Base-by-base conservation (phyloP, 176 grass and related monocot genomes). In the Dendrocalamus sinicus region DNA sequence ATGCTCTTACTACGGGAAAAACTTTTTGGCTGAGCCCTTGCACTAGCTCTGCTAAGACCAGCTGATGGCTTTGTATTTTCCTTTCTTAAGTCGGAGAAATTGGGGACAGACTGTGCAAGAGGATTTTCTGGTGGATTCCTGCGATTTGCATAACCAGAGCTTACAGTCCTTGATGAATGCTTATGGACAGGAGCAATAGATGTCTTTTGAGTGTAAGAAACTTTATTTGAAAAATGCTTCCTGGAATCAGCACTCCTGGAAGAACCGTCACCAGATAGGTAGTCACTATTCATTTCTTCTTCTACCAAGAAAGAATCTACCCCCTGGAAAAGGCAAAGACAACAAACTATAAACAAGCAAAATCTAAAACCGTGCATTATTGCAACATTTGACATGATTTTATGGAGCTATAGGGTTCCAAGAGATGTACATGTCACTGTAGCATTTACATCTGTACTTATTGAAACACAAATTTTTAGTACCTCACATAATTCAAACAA, bases 61-160 rank as follows among this genome's bases (percentile, higher is more conserved):
- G 77, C 77, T 70, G 89, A 90, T 80, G 91, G 96, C 54, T 87
- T 96, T 72, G 93, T 92, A 89, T 96, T 99, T 96, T 96, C 97
- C 73, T 99, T 99, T 86, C 94, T 86, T 24, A 99, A 91, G 67
- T 99, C 94, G 7, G 86, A 81, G 68, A 99, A 96, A 87, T 83
- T 94, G 40, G 97, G 94, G 63, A 99, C 92, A 70, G 94, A 96
- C 67, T 96, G 94, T 45, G 89, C 94, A 65, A 94, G 88, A 81
- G 90, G 85, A 89, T 94, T 99, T 79, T 92, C 92, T 85, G 77
- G 55, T 84, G 59, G 74, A 72, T 76, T 88, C 79, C 82, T 92
- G 76, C 81, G 79, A 74, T 88, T 96, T 72, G 81, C 61, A 68
- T 92, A 93, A 88, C 80, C 77, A n/a, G 81, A 75, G 71, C 71